A percentile compares a stretch with the other conserved stretches of the same genome.
These are phyloP conservation scores for Sclerotinia nivalis DNA, from an alignment of 2,329 filamentous ascomycete species.

Conservation along the genomic window DNA sequence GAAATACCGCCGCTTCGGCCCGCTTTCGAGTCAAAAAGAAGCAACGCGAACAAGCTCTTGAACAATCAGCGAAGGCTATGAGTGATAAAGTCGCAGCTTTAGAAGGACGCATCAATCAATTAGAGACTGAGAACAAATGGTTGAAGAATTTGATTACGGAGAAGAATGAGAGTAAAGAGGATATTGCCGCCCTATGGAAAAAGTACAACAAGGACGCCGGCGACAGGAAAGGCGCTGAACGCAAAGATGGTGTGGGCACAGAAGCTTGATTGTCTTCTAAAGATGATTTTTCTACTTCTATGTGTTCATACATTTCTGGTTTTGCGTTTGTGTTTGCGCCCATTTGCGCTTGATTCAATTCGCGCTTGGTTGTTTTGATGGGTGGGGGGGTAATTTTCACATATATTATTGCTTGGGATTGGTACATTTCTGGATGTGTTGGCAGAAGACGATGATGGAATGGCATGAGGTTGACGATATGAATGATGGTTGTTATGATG, in stretches of 20 bases:
- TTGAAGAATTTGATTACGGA: conserved; percentile 78
- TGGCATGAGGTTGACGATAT: not conserved
- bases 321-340: conserved; percentile 25
- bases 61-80: conserved; percentile 80
- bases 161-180: conserved; percentile 62
- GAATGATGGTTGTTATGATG: conserved; percentile 4
- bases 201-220: conserved; percentile 43
- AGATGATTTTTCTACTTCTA: conserved; percentile 4
- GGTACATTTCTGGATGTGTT: not conserved
- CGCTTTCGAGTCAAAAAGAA: conserved; percentile 96
- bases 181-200: conserved; percentile 45
- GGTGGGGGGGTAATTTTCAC: not conserved
- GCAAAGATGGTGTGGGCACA: conserved; percentile 41
- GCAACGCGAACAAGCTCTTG: conserved; percentile 84
- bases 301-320: not conserved
- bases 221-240: conserved; percentile 38
- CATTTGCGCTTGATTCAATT: conserved; percentile 25
- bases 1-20: conserved; percentile 85
- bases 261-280: conserved; percentile 27
- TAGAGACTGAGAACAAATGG: conserved; percentile 85
- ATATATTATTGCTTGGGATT: not conserved
- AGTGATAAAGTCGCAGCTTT: conserved; percentile 74
- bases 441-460: not conserved
- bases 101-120: conserved; percentile 70
- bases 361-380: conserved; percentile 4